Conservation (phyloP, 371 early-diverging fungal genomes). For the Mucor circinelloides region DNA sequence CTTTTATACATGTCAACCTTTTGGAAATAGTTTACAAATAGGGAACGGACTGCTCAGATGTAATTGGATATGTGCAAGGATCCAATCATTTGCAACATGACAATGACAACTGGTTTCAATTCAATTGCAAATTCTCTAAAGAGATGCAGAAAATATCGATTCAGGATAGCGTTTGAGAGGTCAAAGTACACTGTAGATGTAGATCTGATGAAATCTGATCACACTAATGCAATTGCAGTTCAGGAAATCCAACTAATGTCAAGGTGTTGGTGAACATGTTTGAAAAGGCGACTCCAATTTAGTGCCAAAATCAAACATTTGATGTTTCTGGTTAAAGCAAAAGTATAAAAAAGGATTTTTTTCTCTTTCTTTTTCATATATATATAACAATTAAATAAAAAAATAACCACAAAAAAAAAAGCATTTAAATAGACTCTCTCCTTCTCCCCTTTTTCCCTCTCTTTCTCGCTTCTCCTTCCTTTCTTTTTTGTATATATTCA, state of each 20-base stretch:
- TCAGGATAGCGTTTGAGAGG: background rate
- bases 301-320: background rate
- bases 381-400: background rate
- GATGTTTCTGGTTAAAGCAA: background rate
- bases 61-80: background rate
- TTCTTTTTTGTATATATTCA: background rate
- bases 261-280: background rate
- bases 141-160: background rate
- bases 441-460: background rate
- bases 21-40: background rate
- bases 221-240: background rate
- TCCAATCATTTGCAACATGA: background rate
- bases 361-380: background rate
- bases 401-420: background rate
- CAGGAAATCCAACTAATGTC: no score
- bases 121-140: background rate
- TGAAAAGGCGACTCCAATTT: background rate
- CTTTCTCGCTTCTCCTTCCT: background rate
- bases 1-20: background rate
- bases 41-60: background rate
- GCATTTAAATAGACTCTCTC: background rate
- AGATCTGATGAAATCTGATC: background rate
- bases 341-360: background rate
- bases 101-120: background rate
- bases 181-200: background rate